These are phyloP conservation scores for Pulveroboletus sp. DNA, from an alignment of 768 basidiomycete genomes.

Conservation along the genomic window DNA sequence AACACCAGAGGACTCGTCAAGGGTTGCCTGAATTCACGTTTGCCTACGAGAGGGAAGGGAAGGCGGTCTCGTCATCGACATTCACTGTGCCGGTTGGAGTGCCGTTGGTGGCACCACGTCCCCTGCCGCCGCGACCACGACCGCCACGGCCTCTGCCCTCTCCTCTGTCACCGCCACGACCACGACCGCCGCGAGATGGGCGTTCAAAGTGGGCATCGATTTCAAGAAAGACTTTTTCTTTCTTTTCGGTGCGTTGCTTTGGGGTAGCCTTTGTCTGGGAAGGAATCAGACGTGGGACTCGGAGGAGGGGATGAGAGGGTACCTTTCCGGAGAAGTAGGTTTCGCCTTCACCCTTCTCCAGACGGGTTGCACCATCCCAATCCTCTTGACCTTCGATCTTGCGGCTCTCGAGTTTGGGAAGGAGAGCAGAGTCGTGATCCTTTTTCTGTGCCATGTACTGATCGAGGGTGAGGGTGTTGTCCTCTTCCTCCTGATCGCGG, in stretches of 20 bases:
- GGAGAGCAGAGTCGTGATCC: constrained; percentile 47
- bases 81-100: constrained; percentile 44
- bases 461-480: constrained; percentile 90
- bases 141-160: constrained; percentile 45
- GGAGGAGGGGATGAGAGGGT: constrained; percentile 13
- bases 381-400: constrained; percentile 75
- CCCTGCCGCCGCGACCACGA: constrained; percentile 40
- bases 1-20: constrained; percentile 4
- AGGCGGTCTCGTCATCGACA: constrained; percentile 81
- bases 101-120: constrained; percentile 42
- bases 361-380: constrained; percentile 67
- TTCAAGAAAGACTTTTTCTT: constrained; percentile 88
- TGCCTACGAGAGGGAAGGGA: constrained; percentile 75
- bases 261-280: constrained; percentile 57
- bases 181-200: constrained; percentile 64
- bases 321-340: constrained; percentile 93
- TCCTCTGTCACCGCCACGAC: constrained; percentile 45
- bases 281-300: constrained; percentile 1
- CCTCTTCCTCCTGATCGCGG: constrained; percentile 77
- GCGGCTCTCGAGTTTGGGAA: constrained; percentile 76
- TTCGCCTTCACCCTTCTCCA: constrained; percentile 63
- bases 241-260: constrained; percentile 74
- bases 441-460: constrained; percentile 85
- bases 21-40: constrained; percentile 6
- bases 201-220: constrained; percentile 88